Conservation (phyloP, 345 rosid species). For the Laguncularia racemosa region DNA sequence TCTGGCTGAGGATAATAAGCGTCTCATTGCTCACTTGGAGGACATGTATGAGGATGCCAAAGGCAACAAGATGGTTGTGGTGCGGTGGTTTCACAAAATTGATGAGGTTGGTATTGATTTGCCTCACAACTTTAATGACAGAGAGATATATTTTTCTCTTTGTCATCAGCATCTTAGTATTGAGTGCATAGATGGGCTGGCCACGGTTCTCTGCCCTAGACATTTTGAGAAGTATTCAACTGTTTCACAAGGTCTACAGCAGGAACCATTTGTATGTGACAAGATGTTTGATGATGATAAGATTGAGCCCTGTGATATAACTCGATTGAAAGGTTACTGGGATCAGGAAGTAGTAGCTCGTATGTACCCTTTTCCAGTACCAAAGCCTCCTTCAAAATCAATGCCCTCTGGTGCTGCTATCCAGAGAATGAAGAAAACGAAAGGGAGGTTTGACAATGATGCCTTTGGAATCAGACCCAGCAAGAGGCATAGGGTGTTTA, state of each 20-base stretch:
- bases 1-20: slow-evolving; percentile 60
- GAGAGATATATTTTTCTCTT: slow-evolving; percentile 82
- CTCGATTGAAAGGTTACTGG: slow-evolving; percentile 74
- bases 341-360: slow-evolving; percentile 47
- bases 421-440: slow-evolving; percentile 5
- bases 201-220: slow-evolving; percentile 66
- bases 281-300: slow-evolving; percentile 50
- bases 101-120: slow-evolving; percentile 74
- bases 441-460: slow-evolving; percentile 21
- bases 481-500: slow-evolving; percentile 38
- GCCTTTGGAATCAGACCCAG: slow-evolving; percentile 27
- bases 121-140: slow-evolving; percentile 48
- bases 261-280: slow-evolving; percentile 52
- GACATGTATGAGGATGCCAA: slow-evolving; percentile 75
- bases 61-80: slow-evolving; percentile 65
- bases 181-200: slow-evolving; percentile 86
- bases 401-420: slow-evolving; percentile 12
- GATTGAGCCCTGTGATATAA: slow-evolving; percentile 54
- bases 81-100: slow-evolving; percentile 90
- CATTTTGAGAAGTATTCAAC: slow-evolving; percentile 50
- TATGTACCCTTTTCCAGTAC: slow-evolving; percentile 20
- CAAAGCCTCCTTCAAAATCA: slow-evolving; percentile 16
- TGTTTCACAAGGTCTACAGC: slow-evolving; percentile 19
- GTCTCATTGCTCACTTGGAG: slow-evolving; percentile 72
- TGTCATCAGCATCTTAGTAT: slow-evolving; percentile 83